A percentile compares a stretch with the other conserved stretches of the same genome.
Evolutionary conservation across 1,284 basidiomycete species (phyloP).

Genomic region (Trichosporon faecale): DNA sequence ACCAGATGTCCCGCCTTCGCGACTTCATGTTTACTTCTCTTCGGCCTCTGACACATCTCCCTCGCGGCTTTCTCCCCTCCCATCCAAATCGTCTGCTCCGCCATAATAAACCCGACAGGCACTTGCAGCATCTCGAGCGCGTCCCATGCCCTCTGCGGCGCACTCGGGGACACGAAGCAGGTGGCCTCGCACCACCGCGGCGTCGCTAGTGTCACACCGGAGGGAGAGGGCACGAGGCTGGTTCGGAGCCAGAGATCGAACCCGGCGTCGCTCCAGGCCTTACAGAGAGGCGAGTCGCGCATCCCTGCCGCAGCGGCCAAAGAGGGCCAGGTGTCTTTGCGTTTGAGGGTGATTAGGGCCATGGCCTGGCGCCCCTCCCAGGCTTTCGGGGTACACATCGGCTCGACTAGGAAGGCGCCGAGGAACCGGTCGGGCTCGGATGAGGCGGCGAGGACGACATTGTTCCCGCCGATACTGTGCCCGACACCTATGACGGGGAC

Average conservation of each 20-base stretch:
- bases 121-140: slow-evolving; percentile 33
- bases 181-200: slow-evolving; percentile 40
- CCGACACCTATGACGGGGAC: slow-evolving; percentile 56
- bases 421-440: slow-evolving; percentile 67
- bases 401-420: slow-evolving; percentile 73
- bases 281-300: slow-evolving; percentile 51
- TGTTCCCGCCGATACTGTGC: slow-evolving; percentile 77
- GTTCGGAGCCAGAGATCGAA: slow-evolving; percentile 64
- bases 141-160: slow-evolving; percentile 40
- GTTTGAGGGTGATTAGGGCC: slow-evolving; percentile 54
- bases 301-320: slow-evolving; percentile 64
- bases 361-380: slow-evolving; percentile 27
- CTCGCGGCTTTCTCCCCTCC: slow-evolving; percentile 22
- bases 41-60: slow-evolving; percentile 39
- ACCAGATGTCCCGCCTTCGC: slow-evolving; percentile 38
- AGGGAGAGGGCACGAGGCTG: slow-evolving; percentile 55
- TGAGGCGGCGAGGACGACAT: slow-evolving; percentile 61
- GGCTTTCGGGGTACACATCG: slow-evolving; percentile 47
- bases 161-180: slow-evolving; percentile 34
- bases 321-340: slow-evolving; percentile 62
- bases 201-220: slow-evolving; percentile 36
- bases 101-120: slow-evolving; percentile 41
- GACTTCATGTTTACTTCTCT: slow-evolving; percentile 34
- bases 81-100: slow-evolving; percentile 31
- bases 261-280: slow-evolving; percentile 58